A percentile compares a stretch with the other conserved stretches of the same genome.
Conservation (phyloP, 1,284 basidiomycete species). For the Ceratobasidium sp. region DNA sequence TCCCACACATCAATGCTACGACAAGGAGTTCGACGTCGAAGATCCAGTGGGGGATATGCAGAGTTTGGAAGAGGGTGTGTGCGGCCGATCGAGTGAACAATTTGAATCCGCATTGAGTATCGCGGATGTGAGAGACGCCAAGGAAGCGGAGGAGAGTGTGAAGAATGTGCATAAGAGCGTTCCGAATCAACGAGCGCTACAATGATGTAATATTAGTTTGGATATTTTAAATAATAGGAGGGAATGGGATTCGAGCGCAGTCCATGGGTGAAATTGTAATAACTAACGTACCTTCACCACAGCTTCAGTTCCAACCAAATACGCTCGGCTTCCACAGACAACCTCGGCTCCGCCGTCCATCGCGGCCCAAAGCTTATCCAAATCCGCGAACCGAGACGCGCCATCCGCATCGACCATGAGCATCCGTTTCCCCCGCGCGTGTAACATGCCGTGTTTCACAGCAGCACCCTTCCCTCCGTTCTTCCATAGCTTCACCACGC, state of each 20-base stretch:
- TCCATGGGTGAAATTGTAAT: too few species aligned
- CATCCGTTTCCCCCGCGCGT: slow-evolving; percentile 81
- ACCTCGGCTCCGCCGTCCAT: slow-evolving; percentile 82
- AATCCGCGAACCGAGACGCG: slow-evolving; percentile 86
- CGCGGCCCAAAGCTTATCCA: slow-evolving; percentile 78
- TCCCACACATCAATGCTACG: slow-evolving; percentile 79
- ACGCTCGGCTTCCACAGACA: slow-evolving; percentile 86
- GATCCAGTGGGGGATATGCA: slow-evolving; percentile 91
- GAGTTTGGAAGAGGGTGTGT: slow-evolving; percentile 82
- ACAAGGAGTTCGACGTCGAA: slow-evolving; percentile 96
- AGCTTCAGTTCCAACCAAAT: slow-evolving; percentile 90
- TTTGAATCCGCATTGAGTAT: slow-evolving; percentile 98
- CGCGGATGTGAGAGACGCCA: slow-evolving; percentile 88
- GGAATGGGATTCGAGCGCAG: neutral
- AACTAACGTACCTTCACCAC: slow-evolving; percentile 86
- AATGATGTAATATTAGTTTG: neutral
- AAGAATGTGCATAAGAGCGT: slow-evolving; percentile 92
- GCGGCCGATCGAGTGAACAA: slow-evolving; percentile 87
- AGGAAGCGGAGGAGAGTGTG: slow-evolving; percentile 87
- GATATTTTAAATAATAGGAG: slow-evolving; percentile 5
- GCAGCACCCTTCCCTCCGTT: slow-evolving; percentile 95
- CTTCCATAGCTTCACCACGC: slow-evolving; percentile 80
- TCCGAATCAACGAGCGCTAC: slow-evolving; percentile 87
- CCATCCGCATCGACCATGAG: slow-evolving; percentile 96
- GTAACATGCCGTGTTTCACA: slow-evolving; percentile 89